Evolutionary conservation across 2,329 filamentous ascomycete species (phyloP), one percentile per base, ranked within the genome.

Genomic region (Escovopsis weberi): DNA sequence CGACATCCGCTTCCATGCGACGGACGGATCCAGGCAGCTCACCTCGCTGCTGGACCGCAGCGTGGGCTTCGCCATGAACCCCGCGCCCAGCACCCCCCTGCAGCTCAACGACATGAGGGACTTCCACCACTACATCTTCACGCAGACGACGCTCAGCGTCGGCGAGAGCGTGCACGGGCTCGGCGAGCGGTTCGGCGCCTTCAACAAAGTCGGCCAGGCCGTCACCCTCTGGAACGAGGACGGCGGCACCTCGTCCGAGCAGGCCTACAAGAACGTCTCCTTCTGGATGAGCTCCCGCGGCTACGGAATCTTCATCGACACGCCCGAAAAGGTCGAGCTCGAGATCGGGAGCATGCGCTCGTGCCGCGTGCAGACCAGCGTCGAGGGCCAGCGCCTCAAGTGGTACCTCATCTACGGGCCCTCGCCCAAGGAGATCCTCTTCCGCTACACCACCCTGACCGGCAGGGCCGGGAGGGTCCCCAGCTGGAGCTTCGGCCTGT

Each of bases 271-370:
- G 62, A 84, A 83, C 53, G 61, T 83, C 2, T 73, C 75, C 0
- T 82, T 83, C 58, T 83, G 75, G 70, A 63, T 83, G 49, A 81
- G 74, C 53, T 82, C 75, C 11, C 68, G 72, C n/a, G 82, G 82
- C 1, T 88, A 87, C 55, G 83, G 83, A 18, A 67, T 87, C 30
- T 86, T 87, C 55, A 74, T 87, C 45, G 82, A 86, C 54, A 75
- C 76, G 6, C 69, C 80, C 0, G 80, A 80, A 19, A 72, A 70
- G 38, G 75, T 86, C 6, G 81, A 83, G 44, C 64, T 86, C 9
- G 82, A 86, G 56, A 69, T 87, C 45, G 81, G 82, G 3, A 84
- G 78, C 49, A 82, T 86, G 62, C 65, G 82, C n/a, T 78, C 75
- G 46, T 80, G 72, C 36, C 69, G 82, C 41, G 70, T 85, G 4